Percentiles rank a stretch among this genome's conserved stretches.
phyloP scores from a whole-genome alignment of 352 stramenopile genomes.

The Paralagenidium karlingii region DNA sequence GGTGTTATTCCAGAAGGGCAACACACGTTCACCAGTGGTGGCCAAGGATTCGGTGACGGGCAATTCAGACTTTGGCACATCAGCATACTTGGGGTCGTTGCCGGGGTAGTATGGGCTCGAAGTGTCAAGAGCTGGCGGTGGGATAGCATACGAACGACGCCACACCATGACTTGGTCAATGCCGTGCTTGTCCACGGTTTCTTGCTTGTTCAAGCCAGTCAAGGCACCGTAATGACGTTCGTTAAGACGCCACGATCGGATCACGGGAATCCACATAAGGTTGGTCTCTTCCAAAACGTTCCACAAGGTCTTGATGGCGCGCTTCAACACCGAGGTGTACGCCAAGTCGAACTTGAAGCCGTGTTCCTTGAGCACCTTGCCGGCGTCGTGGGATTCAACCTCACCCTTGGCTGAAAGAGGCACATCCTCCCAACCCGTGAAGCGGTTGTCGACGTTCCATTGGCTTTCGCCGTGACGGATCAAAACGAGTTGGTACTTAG shows the following conservation, averaged over 20 bases:
- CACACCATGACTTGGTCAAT: conserved; percentile 88
- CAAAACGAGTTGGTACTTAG: conserved; percentile 83
- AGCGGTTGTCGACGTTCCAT: conserved; percentile 98
- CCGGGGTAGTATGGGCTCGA: conserved; percentile 84
- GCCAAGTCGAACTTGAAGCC: conserved; percentile 92
- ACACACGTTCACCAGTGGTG: conserved; percentile 89
- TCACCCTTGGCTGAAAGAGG: conserved; percentile 80
- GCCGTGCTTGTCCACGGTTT: conserved; percentile 94
- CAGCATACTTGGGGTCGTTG: conserved; percentile 86
- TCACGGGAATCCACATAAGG: conserved; percentile 96
- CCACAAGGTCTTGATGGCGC: conserved; percentile 96
- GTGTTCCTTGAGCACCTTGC: conserved; percentile 86
- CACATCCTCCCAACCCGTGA: conserved; percentile 98
- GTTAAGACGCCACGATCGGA: conserved; percentile 92
- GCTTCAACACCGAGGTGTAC: conserved; percentile 95
- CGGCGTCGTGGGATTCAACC: conserved; percentile 90
- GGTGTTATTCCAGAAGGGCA: conserved; percentile 91
- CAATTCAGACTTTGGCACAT: conserved; percentile 82
- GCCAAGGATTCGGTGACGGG: conserved; percentile 90
- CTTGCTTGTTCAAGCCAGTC: conserved; percentile 97
- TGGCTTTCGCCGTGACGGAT: conserved; percentile 94
- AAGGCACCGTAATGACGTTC: conserved; percentile 98
- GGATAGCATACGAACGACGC: conserved; percentile 95
- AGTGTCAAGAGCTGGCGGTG: conserved; percentile 86
- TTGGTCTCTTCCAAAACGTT: conserved; percentile 94